Base-by-base conservation (phyloP, 1,284 basidiomycete species). In the Microbotryum saponariae region DNA sequence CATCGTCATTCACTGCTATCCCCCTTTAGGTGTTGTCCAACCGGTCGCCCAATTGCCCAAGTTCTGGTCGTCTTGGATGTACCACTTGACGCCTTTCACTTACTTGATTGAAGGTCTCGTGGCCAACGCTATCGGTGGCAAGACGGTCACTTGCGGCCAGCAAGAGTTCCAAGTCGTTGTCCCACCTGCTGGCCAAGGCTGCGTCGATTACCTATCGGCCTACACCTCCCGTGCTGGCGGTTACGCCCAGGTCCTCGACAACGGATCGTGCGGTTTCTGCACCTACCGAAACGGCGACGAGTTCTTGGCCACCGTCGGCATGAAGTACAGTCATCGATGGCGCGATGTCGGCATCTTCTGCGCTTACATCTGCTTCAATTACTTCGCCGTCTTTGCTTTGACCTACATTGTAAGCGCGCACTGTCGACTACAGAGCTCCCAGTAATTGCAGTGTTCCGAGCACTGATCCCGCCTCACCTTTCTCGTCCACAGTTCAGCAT, bases 41-140 rank as follows among this genome's bases (percentile, higher is more conserved):
- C 4, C 54, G 23, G 48, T 27, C 48, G 48, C 21, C 12, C 48
- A 27, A 50, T 27, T 27, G 48, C 48, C 48, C 23, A 50, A 23
- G 48, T 23, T 23, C 21, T 27, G 48, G 21, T 50, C 37, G 2
- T 42, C 37, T 3, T 90, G 87, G 85, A 87, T 89, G 86, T 87
- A 89, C 75, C 81, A 80, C 51, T 74, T 87, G 8, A 86, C 85
- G 1, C 88, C 88, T 0, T 88, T 83, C 75, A 87, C 57, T 33
- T 77, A 76, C 68, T 63, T 78, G 33, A 73, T 77, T 49, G 77
- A 78, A 60, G 76, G 76, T 14, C 73, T 79, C 58, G 69, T 78
- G 20, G 70, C 69, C 21, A 72, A 74, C 27, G 75, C 74, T 8
- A 59, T 79, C 29, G 73, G 73, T 45, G 65, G 75, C 55, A 65